Base-by-base conservation (phyloP, 306 rosid species). In the Dryas alaskensis region DNA sequence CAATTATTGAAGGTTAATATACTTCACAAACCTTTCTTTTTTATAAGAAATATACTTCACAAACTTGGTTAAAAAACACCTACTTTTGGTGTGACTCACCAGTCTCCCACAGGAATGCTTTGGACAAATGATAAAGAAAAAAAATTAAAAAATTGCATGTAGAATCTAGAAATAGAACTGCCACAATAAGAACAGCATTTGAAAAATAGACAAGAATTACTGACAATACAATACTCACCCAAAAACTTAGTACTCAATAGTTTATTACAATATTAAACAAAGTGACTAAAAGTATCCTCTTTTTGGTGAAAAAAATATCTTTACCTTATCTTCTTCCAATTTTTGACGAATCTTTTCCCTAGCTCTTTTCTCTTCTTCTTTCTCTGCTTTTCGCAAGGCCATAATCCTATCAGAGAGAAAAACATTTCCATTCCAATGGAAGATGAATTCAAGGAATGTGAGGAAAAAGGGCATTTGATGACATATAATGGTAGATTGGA, bases 241-340 rank as follows among this genome's bases (percentile, higher is more conserved):
- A 9, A 44, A 61, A 69, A 39, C 17, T 17, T 10, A 1, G 11
- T n/a, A 3, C 12, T 53, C 8, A 70, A 27, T 27, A n/a, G 40
- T 43, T 51, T 8, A 10, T 47, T 54, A 55, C 43, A 50, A 14
- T 13, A 31, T 37, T 13, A 3, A 50, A n/a, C 19, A 31, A 64
- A 60, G 73, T 17, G 60, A 50, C 37, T 17, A 13, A 19, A 75
- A 31, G 37, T 31, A 31, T 31, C 37, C 37, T 31, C 37, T 31
- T 31, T 31, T 31, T 31, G 37, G 37, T 31, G 37, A 31, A 31
- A 31, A 31, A 31, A 75, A 52, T 50, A 71, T 69, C 66, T 40
- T 7, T 80, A 87, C 98, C 93, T 91, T 93, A 86, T 93, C 98
- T 84, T 94, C 99, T 84, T 90, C 99, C 86, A 94, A 82, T 81